Conservation (phyloP, 345 rosid genomes). For the Salix arbutifolia region DNA sequence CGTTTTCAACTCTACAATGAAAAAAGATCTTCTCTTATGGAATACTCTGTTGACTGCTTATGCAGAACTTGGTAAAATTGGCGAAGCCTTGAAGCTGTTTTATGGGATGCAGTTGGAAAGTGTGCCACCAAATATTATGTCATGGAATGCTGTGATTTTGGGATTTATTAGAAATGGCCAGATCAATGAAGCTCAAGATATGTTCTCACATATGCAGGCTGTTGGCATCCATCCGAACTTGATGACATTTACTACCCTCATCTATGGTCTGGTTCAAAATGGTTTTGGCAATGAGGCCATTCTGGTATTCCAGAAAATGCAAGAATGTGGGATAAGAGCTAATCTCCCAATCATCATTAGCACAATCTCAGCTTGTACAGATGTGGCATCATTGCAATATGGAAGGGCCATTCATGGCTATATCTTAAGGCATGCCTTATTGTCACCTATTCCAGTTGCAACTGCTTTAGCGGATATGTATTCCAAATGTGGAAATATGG, state of each 20-base stretch:
- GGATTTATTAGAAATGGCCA: conserved; percentile 54
- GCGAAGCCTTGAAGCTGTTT: conserved; percentile 62
- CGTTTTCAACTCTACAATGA: conserved; percentile 42
- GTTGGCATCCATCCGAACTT: conserved; percentile 44
- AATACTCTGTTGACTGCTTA: conserved; percentile 58
- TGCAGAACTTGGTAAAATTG: conserved; percentile 50
- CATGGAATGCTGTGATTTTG: conserved; percentile 62
- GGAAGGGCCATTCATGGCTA: conserved; percentile 62
- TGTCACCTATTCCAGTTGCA: conserved; percentile 23
- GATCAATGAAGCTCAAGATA: conserved; percentile 50
- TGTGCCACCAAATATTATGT: conserved; percentile 49
- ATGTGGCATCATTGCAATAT: conserved; percentile 33
- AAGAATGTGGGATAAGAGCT: conserved; percentile 53
- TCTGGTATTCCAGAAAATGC: conserved; percentile 43
- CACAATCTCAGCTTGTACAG: conserved; percentile 45
- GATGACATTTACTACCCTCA: conserved; percentile 52
- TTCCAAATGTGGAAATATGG: conserved; percentile 56
- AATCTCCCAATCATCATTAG: conserved; percentile 39
- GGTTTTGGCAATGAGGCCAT: conserved; percentile 41
- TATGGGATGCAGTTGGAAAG: conserved; percentile 71
- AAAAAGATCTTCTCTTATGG: conserved; percentile 57
- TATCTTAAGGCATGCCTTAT: conserved; percentile 38
- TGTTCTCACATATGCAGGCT: conserved; percentile 59
- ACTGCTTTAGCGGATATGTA: conserved; percentile 67
- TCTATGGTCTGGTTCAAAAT: conserved; percentile 55